phyloP scores from a whole-genome alignment of 768 basidiomycete species.

The Boletus sensibilis region DNA sequence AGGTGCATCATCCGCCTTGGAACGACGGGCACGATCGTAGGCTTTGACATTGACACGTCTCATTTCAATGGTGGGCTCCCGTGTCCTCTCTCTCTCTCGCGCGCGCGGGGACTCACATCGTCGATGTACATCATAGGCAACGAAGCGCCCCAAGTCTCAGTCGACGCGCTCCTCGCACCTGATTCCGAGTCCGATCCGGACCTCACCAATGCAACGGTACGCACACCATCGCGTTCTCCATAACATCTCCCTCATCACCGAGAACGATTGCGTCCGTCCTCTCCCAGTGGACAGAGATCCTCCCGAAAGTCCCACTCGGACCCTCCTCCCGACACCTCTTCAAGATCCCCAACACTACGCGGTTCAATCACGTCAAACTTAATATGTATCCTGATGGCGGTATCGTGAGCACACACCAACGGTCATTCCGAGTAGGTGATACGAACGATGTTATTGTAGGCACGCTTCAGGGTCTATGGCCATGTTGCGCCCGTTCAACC shows the following conservation, averaged over 20 bases:
- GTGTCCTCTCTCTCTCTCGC: constrained; percentile 3
- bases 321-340: constrained; percentile 91
- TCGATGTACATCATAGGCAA: constrained; percentile 51
- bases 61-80: constrained; percentile 75
- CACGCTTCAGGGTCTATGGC: constrained; percentile 91
- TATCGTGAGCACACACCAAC: constrained; percentile 51
- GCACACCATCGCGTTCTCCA: constrained; percentile 14
- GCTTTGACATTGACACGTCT: constrained; percentile 94
- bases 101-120: background rate
- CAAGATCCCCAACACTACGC: constrained; percentile 52
- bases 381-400: constrained; percentile 98
- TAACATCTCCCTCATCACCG: background rate
- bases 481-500: constrained; percentile 67
- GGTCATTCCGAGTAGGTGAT: background rate
- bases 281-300: constrained; percentile 73
- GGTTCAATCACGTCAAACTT: constrained; percentile 81
- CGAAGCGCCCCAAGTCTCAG: constrained; percentile 80
- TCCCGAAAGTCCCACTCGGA: constrained; percentile 73
- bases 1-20: constrained; percentile 94
- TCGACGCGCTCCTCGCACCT: constrained; percentile 55
- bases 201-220: constrained; percentile 53
- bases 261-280: background rate
- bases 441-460: constrained; percentile 44
- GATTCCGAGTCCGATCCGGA: constrained; percentile 42
- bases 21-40: constrained; percentile 64